Evolutionary conservation across 371 early-diverging fungal genomes (phyloP), one percentile per base, ranked within the genome.

Genomic region (Mucor irregularis): DNA sequence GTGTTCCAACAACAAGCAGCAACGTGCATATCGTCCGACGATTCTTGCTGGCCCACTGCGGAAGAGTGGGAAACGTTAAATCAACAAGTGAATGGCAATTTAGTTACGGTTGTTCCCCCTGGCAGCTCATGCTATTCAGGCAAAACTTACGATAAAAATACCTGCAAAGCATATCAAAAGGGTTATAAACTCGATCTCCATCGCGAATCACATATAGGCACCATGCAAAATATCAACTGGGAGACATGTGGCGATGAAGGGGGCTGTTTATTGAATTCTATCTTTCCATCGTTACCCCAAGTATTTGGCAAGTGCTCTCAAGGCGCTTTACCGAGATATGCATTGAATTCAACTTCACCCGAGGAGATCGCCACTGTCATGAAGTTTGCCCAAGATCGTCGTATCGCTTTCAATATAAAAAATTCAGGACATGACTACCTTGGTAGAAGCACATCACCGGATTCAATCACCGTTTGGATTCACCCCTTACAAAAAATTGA

Each of bases 371-470:
- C 58, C 10, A 22, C 53, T 3, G 54, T 66, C 2, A 55, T 82
- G 34, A 40, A 52, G 14, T 82, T 82, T 61, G 78, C 80, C 19
- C 22, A 51, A 6, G 30, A 58, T 30, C 53, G 72, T 47, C 71
- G 71, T 33, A 49, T 82, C 35, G 61, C 69, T 9, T 58, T 82
- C 14, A 71, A 63, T 24, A 65, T 82, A 49, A 75, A 76, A 50
- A 78, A 76, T 59, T 70, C 82, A 2, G 82, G 82, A 6, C 80
- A 82, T 33, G 76, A 76, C 35, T 69, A 44, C 22, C 42, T 60
- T 4, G 80, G 80, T 2, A 69, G 75, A 10, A 69, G 68, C 46
- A 71, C 61, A 0, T 76, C 67, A 8, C 57, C 76, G 0, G 58
- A 61, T 8, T 66, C 79, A 1, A 57, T 82, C 46, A 64, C 49